Conservation (phyloP, 805 yeast genomes). For the Kurtzmaniella fragi region DNA sequence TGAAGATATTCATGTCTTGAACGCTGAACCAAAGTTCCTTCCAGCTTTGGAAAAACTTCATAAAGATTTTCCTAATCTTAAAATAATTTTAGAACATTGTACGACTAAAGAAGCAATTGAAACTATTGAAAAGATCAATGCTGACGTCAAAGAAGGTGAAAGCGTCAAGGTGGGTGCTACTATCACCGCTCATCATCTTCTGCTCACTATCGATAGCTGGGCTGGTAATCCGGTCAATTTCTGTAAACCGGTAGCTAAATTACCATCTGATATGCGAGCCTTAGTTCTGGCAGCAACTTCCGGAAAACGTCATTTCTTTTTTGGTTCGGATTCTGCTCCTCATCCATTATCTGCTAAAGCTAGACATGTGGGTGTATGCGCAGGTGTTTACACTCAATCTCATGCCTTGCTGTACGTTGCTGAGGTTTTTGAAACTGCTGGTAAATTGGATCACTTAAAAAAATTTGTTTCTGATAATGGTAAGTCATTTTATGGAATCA, state of each 20-base stretch:
- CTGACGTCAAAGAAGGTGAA: constrained; percentile 23
- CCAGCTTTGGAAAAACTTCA: constrained; percentile 84
- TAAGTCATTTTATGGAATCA: constrained; percentile 60
- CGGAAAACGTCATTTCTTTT: constrained; percentile 89
- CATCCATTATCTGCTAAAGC: constrained; percentile 81
- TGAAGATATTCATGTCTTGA: constrained; percentile 76
- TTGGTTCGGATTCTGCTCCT: constrained; percentile 98
- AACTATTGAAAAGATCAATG: constrained; percentile 63
- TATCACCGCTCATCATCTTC: constrained; percentile 93
- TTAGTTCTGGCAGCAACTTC: constrained; percentile 83
- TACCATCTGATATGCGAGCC: constrained; percentile 79
- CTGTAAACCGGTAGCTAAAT: constrained; percentile 97
- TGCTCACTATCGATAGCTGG: constrained; percentile 87
- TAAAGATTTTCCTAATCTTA: constrained; percentile 75
- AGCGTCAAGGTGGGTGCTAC: constrained; percentile 75
- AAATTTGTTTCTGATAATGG: constrained; percentile 78
- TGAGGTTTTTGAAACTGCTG: constrained; percentile 68
- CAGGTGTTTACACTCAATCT: constrained; percentile 95
- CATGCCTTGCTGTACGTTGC: constrained; percentile 81
- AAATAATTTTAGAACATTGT: constrained; percentile 90
- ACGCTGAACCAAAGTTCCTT: constrained; percentile 88
- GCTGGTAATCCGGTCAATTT: constrained; percentile 93
- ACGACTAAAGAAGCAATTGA: constrained; percentile 87
- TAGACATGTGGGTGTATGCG: constrained; percentile 80
- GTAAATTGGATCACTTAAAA: constrained; percentile 60